Evolutionary conservation across 208 protist genomes (phyloP).

Genomic region (Giardia muris): DNA sequence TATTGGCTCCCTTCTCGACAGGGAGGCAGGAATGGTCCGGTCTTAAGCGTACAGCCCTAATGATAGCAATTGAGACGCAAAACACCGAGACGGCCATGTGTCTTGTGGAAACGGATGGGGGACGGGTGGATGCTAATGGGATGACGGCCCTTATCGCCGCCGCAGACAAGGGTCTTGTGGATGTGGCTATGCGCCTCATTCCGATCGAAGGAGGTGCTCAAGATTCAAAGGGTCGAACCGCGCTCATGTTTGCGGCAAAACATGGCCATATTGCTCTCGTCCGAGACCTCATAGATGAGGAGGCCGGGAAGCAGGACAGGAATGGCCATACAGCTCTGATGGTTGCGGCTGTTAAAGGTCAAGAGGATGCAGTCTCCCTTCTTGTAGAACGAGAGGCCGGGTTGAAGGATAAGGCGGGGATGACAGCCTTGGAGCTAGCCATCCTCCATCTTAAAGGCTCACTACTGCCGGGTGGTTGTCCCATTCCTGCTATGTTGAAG

Average conservation of each 20-base stretch:
- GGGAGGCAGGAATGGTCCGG: neutral
- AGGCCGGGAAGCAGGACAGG: neutral
- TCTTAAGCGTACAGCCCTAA: neutral
- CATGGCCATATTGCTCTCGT: neutral
- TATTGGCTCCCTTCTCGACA: neutral
- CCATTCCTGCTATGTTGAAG: too few relatives aligned
- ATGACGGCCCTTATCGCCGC: neutral
- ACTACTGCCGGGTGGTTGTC: too few relatives aligned
- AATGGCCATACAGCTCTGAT: neutral
- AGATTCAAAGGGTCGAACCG: neutral
- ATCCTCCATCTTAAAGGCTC: too few relatives aligned
- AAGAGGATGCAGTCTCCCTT: neutral
- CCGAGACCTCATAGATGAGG: neutral
- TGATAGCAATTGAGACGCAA: neutral
- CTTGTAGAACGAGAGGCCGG: neutral
- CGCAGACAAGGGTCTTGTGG: neutral
- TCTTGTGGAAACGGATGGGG: neutral
- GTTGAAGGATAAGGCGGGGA: neutral
- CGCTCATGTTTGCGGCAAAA: neutral
- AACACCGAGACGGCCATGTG: neutral
- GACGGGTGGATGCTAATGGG: neutral
- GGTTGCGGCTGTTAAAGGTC: neutral
- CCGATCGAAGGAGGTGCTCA: neutral
- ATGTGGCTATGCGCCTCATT: neutral
- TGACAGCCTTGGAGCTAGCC: neutral